phyloP scores from a whole-genome alignment of 805 yeast genomes.

The Candida sanyiensis region DNA sequence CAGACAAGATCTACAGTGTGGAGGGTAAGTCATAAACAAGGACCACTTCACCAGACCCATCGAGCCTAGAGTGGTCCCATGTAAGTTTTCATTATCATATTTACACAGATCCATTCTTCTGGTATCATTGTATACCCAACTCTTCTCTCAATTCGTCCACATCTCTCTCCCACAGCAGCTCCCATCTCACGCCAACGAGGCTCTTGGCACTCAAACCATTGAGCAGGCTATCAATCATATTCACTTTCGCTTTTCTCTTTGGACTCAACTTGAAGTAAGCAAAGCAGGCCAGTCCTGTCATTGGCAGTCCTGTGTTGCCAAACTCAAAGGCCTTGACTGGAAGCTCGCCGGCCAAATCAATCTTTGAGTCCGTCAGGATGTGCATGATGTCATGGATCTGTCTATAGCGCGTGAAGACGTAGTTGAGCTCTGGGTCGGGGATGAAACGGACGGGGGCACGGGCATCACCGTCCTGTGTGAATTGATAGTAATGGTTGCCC shows the following conservation, averaged over 20 bases:
- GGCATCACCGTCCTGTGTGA: conserved; percentile 91
- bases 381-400: conserved; percentile 98
- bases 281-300: conserved; percentile 86
- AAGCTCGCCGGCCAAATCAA: conserved; percentile 92
- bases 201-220: conserved; percentile 72
- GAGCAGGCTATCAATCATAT: conserved; percentile 59
- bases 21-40: too few relatives aligned
- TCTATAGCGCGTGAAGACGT: conserved; percentile 87
- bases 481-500: conserved; percentile 77
- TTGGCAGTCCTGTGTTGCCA: conserved; percentile 87
- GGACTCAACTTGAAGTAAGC: conserved; percentile 76
- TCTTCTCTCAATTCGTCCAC: conserved; percentile 65
- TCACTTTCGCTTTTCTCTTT: conserved; percentile 49
- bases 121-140: conserved; percentile 44
- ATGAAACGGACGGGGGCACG: conserved; percentile 83
- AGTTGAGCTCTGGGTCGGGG: conserved; percentile 86
- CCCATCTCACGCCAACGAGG: conserved; percentile 90
- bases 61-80: too few relatives aligned
- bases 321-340: conserved; percentile 90
- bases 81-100: too few relatives aligned
- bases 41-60: too few relatives aligned
- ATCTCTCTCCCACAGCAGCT: conserved; percentile 66
- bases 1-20: too few relatives aligned
- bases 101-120: neutral
- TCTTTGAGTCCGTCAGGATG: conserved; percentile 84